Base-by-base conservation (phyloP, 805 yeast genomes). In the Wickerhamomyces xylosicus region DNA sequence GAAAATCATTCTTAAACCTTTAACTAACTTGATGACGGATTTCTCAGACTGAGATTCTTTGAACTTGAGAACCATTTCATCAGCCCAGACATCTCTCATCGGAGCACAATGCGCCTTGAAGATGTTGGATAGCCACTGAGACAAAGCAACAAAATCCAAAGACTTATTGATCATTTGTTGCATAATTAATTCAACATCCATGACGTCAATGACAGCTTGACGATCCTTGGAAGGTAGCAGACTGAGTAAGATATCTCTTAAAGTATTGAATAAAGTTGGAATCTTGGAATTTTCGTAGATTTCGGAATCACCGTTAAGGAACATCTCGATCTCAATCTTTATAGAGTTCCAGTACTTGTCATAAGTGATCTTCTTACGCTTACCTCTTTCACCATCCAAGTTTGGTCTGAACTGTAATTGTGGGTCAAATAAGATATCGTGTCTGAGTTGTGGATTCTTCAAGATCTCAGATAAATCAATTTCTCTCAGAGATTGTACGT, bases 21-120 rank as follows among this genome's bases (percentile, higher is more conserved):
- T 85, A 22, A 85, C 82, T 32, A 87, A 63, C 44, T 68, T 66
- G 5, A 62, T 45, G 4, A 71, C 58, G 2, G 58, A 50, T 14
- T 41, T 47, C 2, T 40, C 38, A 6, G 48, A 20, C 37, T 50
- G 45, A 16, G 81, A 76, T 37, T 63, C 64, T 29, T 61, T 39
- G 41, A 56, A 57, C 33, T 53, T 41, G n/a, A 29, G 35, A 36
- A 74, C 74, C 92, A 89, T 85, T 50, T 80, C 85, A 49, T 77
- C 84, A 29, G 89, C 95, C 87, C 92, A 81, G 32, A 74, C 63
- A 59, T 85, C 95, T 56, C 97, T 73, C 94, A 86, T 86, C 45
- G 97, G 97, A 6, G 96, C 95, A 62, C 96, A 87, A 57, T 85
- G 95, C 38, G 79, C 76, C 61, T 87, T 85, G 61, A 90, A 80